A percentile compares a stretch with the other conserved stretches of the same genome.
Evolutionary conservation across 805 yeast species (phyloP).

Genomic region (Kuraishia hungarica): DNA sequence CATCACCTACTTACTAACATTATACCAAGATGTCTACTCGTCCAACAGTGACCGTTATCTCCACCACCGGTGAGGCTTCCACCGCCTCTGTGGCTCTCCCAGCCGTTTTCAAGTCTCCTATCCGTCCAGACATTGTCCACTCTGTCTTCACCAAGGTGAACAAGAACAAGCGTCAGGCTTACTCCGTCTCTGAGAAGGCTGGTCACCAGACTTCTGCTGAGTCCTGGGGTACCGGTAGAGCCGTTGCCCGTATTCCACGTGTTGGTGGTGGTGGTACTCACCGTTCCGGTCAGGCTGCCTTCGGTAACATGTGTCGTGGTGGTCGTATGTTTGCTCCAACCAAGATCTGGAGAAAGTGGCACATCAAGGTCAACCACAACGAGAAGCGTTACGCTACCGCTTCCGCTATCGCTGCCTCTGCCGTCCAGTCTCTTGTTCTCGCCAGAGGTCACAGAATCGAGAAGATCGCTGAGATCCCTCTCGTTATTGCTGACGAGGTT

Average conservation of each 20-base stretch:
- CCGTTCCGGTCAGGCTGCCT: conserved; percentile 99
- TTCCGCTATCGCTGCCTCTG: conserved; percentile 98
- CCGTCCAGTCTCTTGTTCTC: conserved; percentile 94
- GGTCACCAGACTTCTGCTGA: conserved; percentile 99
- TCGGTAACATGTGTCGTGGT: conserved; percentile 99
- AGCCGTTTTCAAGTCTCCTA: conserved; percentile 99
- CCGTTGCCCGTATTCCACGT: conserved; percentile 99
- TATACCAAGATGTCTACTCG: conserved; percentile 41
- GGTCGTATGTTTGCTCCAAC: conserved; percentile 99
- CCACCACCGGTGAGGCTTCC: conserved; percentile 82
- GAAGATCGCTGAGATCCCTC: conserved; percentile 96
- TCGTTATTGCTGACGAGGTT: conserved; percentile 88
- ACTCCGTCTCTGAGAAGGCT: conserved; percentile 98
- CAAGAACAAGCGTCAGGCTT: conserved; percentile 99
- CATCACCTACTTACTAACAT: conserved; percentile 1
- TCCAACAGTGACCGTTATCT: conserved; percentile 95
- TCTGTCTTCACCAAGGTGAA: conserved; percentile 95
- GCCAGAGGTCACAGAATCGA: conserved; percentile 99
- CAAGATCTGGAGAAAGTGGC: conserved; percentile 99
- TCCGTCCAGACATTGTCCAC: conserved; percentile 99
- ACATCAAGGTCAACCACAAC: conserved; percentile 99
- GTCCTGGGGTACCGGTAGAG: conserved; percentile 99
- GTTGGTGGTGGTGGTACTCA: conserved; percentile 99
- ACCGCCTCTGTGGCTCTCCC: conserved; percentile 85
- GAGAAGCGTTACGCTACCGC: conserved; percentile 99